Base-by-base conservation (phyloP, 108 stramenopile genomes). In the Conticribra guillardii region DNA sequence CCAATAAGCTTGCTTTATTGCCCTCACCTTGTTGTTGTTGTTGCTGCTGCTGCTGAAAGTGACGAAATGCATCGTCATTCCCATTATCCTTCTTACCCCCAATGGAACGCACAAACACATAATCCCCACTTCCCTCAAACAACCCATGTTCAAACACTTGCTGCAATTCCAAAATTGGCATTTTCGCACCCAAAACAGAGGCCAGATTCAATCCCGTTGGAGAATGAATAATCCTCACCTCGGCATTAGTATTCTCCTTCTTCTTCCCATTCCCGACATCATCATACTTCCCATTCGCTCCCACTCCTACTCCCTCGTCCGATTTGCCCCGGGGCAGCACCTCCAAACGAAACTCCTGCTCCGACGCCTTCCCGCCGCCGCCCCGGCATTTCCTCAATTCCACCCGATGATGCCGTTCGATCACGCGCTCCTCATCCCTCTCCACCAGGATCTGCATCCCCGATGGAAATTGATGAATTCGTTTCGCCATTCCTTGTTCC, bases 301-400 rank as follows among this genome's bases (percentile, higher is more conserved):
- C 21, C 45, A 55, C 32, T 4, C 18, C n/a, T n/a, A n/a, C n/a
- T n/a, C n/a, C n/a, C n/a, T n/a, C n/a, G n/a, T n/a, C n/a, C n/a
- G n/a, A n/a, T n/a, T n/a, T n/a, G n/a, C n/a, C n/a, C n/a, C n/a
- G n/a, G n/a, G n/a, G n/a, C n/a, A n/a, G n/a, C n/a, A n/a, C n/a
- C n/a, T 34, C 3, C 18, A 74, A 55, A 32, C 26, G 33, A 61
- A 80, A 75, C 34, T 74, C 68, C 56, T 80, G 73, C 54, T 62
- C 67, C 5, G 37, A 41, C 37, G 37, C 5, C 5, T 41, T 41
- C 11, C 14, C 15, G 21, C 26, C 15, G 23, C 68, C 73, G 28
- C 22, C 22, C 27, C 79, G 34, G 45, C 79, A 80, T 51, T 80
- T 80, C 47, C 50, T 63, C 49, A 80, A 70, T 31, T 80, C 74